phyloP scores from a whole-genome alignment of 768 basidiomycete species.

The Phylloporus sp. region DNA sequence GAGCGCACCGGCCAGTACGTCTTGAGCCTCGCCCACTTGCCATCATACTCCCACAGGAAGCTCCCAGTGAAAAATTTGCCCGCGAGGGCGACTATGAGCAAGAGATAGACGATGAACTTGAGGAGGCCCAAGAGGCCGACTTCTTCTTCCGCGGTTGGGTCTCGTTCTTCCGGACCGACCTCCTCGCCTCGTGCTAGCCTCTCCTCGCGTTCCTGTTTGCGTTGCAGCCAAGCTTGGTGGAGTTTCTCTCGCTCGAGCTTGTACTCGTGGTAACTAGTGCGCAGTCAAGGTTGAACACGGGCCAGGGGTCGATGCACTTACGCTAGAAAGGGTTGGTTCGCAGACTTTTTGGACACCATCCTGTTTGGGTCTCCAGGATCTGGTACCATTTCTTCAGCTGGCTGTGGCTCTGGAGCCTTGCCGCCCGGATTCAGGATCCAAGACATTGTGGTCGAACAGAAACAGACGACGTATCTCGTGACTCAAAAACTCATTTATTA shows the following conservation, averaged over 20 bases:
- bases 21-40: constrained; percentile 57
- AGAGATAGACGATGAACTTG: constrained; percentile 60
- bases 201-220: constrained; percentile 67
- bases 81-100: constrained; percentile 53
- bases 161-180: constrained; percentile 67
- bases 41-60: constrained; percentile 79
- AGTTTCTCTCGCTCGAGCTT: constrained; percentile 55
- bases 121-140: constrained; percentile 62
- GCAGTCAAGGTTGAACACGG: constrained; percentile 6
- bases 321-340: constrained; percentile 84
- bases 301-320: constrained; percentile 37
- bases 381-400: constrained; percentile 47
- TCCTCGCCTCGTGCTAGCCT: constrained; percentile 72
- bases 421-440: constrained; percentile 54
- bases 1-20: constrained; percentile 58
- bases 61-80: constrained; percentile 88
- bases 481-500: not conserved
- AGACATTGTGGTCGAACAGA: constrained; percentile 44
- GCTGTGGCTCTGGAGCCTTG: constrained; percentile 35
- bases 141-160: constrained; percentile 68
- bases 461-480: not conserved
- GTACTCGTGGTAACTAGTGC: constrained; percentile 61
- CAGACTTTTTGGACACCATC: constrained; percentile 75
- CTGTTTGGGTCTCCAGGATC: constrained; percentile 65
- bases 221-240: constrained; percentile 63